phyloP scores from a whole-genome alignment of 129 eudicot genomes.

The Scalesia atractyloides region DNA sequence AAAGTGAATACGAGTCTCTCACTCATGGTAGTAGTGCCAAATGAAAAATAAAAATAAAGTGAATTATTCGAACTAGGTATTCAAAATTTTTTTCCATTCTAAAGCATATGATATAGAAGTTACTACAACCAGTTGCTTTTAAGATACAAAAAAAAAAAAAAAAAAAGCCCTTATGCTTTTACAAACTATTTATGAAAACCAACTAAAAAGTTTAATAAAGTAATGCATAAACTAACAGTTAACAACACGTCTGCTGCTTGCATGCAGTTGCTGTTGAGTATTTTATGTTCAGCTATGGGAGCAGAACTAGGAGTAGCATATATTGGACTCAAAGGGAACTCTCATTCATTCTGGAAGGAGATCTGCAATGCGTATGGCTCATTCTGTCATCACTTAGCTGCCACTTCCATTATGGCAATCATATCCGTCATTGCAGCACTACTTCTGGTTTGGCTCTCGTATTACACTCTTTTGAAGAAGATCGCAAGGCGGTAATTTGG shows the following conservation, averaged over 20 bases:
- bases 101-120: too few relatives aligned
- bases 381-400: constrained; percentile 58
- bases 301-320: constrained; percentile 74
- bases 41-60: too few relatives aligned
- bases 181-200: too few relatives aligned
- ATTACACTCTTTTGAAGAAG: constrained; percentile 54
- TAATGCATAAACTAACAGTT: background rate
- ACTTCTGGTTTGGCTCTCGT: constrained; percentile 52
- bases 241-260: background rate
- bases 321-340: constrained; percentile 73
- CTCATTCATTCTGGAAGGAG: constrained; percentile 56
- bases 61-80: too few relatives aligned
- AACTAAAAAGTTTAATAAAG: background rate
- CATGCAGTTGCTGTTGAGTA: constrained; percentile 66
- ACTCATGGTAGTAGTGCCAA: too few relatives aligned
- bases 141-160: too few relatives aligned
- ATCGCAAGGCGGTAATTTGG: constrained; percentile 27
- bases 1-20: too few relatives aligned
- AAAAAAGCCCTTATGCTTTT: too few relatives aligned
- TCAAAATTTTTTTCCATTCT: too few relatives aligned
- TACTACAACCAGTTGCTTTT: too few relatives aligned
- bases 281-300: constrained; percentile 73
- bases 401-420: constrained; percentile 44
- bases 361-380: constrained; percentile 49
- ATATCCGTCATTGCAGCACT: constrained; percentile 51